Base-by-base conservation (phyloP, 169 alveolate genomes). In the Cryptosporidium sp. region DNA sequence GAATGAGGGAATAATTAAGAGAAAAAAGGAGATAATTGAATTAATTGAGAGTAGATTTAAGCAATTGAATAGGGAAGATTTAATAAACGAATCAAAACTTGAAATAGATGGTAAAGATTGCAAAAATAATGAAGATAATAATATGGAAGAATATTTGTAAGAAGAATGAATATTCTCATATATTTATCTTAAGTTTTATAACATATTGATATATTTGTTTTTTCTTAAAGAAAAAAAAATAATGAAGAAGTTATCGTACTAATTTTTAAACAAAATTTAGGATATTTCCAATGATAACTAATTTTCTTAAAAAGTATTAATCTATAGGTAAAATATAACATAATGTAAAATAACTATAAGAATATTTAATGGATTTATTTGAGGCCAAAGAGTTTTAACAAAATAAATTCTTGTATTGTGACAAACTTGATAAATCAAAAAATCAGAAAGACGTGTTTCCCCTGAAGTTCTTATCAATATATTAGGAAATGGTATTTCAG, bases 381-480 rank as follows among this genome's bases (percentile, higher is more conserved):
- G 80, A 21, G 89, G 89, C 89, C 89, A 80, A 4, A 80, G 53
- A 1, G 75, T 42, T 31, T 51, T 42, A n/a, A 75, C 58, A 75
- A 75, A 75, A 56, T 51, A 85, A 16, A 71, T 53, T 45, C 69
- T 53, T 31, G 87, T 51, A 33, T 75, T 62, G 52, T 68, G 71
- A 29, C 93, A 29, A 71, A 93, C 96, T 86, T 96, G 97, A 85
- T 95, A 96, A 39, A 96, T 68, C 68, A 96, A 93, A 75, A 95
- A 96, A 75, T 96, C 98, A 9, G 98, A 96, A 29, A 96, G 93
- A 48, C 98, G 73, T 56, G 96, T 91, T 62, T 93, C 98, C 1
- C 98, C 98, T 4, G 98, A 96, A 4, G 98, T 96, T 72, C 98
- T 91, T 45, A 96, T 94, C 35, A 96, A 75, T 52, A 96, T 84